Base-by-base conservation (phyloP, 805 yeast genomes). In the Barnettozyma californica region DNA sequence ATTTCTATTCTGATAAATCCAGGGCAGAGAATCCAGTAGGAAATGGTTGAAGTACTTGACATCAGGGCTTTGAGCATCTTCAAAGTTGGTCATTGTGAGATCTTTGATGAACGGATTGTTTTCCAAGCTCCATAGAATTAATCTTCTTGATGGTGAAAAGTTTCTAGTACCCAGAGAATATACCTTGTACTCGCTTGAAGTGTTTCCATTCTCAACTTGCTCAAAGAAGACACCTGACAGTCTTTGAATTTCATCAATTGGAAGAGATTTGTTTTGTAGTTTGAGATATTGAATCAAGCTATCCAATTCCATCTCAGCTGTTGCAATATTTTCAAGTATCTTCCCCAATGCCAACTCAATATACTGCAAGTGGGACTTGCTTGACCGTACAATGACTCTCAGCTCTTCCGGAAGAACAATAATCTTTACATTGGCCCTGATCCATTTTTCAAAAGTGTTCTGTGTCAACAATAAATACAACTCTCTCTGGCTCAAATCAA, bases 51-150 rank as follows among this genome's bases (percentile, higher is more conserved):
- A 54, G 19, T 41, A 40, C 40, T 50, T 45, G 26, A 25, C 27
- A 8, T 18, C 16, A 9, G 48, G 20, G 27, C 54, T 41, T 1
- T 51, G 11, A 16, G 48, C 10, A 21, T 56, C 52, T 5, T 48
- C 31, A 16, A 37, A 34, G 18, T 47, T 47, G 5, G 38, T 43
- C 3, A 43, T 14, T 4, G 31, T 18, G 33, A 47, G 43, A 27
- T 47, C 47, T 19, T 48, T 50, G 13, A 50, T 50, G 49, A 58
- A 59, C 13, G 58, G 59, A 41, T 58, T 59, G 16, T 54, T 55
- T 14, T 60, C 59, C 34, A 60, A 45, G 1, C 60, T 49, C 64
- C 65, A 60, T 2, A 60, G 42, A 9, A 59, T 53, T 29, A 61
- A 33, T 51, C 62, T 51, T 48, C 53, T 61, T 1, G 61, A 59